A percentile compares a stretch with the other conserved stretches of the same genome.
Evolutionary conservation across 306 rosid genomes (phyloP).

Genomic region (Arachis stenosperma): DNA sequence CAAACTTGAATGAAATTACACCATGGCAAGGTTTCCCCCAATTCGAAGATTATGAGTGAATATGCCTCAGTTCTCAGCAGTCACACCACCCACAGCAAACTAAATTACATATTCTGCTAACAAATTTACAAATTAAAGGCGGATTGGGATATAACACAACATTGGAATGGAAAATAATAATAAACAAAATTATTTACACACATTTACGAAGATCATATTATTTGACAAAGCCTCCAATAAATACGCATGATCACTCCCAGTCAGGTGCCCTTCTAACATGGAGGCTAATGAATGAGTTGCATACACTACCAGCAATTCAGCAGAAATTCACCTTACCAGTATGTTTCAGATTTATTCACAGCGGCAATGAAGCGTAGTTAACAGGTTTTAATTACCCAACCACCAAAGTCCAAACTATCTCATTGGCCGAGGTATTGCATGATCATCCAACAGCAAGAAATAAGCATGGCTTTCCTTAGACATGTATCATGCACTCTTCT

Average conservation of each 20-base stretch:
- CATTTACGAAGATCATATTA: constrained; percentile 84
- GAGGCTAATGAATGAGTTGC: constrained; percentile 91
- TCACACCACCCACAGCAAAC: constrained; percentile 50
- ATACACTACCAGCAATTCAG: constrained; percentile 49
- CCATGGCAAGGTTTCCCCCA: constrained; percentile 38
- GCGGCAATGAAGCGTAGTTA: constrained; percentile 45
- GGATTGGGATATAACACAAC: constrained; percentile 44
- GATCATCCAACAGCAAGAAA: constrained; percentile 44
- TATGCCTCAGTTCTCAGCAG: constrained; percentile 39
- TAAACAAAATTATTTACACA: constrained; percentile 69
- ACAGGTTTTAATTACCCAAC: constrained; percentile 31
- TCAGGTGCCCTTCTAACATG: constrained; percentile 54
- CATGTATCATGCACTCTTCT: constrained; percentile 43
- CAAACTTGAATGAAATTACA: constrained; percentile 50
- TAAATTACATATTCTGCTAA: constrained; percentile 47
- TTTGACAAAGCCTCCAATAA: constrained; percentile 82
- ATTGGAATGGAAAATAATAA: constrained; percentile 43
- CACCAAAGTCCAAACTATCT: not conserved
- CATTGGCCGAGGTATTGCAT: constrained; percentile 12
- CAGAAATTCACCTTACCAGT: constrained; percentile 48
- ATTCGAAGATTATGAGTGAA: constrained; percentile 38
- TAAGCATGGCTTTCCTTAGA: constrained; percentile 35
- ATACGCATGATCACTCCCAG: constrained; percentile 51
- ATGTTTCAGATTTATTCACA: constrained; percentile 54
- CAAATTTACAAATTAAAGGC: constrained; percentile 70